Evolutionary conservation across 495 filamentous ascomycete species (phyloP).

Genomic region (Daldinia concentrica): DNA sequence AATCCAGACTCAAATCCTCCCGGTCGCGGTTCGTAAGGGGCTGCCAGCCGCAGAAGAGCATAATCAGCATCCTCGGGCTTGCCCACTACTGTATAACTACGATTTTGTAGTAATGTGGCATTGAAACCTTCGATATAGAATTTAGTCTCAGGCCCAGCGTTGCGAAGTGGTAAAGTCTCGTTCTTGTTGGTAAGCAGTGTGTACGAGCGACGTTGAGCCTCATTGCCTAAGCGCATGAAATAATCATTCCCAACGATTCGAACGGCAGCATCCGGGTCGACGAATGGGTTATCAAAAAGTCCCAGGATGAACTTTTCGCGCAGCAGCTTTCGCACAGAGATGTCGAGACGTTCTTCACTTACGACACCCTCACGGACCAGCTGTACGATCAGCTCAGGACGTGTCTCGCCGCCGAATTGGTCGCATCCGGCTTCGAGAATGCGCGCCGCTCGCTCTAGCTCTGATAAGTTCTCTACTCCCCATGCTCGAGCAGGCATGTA

Average conservation of each 20-base stretch:
- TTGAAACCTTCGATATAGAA: constrained; percentile 49
- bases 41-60: constrained; percentile 47
- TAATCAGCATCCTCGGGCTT: constrained; percentile 47
- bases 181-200: constrained; percentile 49
- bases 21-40: constrained; percentile 47
- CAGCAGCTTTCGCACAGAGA: constrained; percentile 64
- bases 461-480: constrained; percentile 39
- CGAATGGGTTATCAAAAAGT: constrained; percentile 68
- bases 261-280: constrained; percentile 47
- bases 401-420: constrained; percentile 51
- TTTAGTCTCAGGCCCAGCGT: constrained; percentile 23
- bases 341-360: constrained; percentile 59
- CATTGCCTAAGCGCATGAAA: constrained; percentile 44
- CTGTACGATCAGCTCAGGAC: constrained; percentile 50
- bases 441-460: constrained; percentile 38
- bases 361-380: constrained; percentile 63
- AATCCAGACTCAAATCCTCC: constrained; percentile 46
- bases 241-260: constrained; percentile 48
- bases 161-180: constrained; percentile 37
- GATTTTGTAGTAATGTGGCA: constrained; percentile 27
- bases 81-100: constrained; percentile 31
- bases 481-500: constrained; percentile 38
- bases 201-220: constrained; percentile 46
- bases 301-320: constrained; percentile 67
- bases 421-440: constrained; percentile 52